Conservation (phyloP, 805 yeast species). For the Yarrowia bubula region DNA sequence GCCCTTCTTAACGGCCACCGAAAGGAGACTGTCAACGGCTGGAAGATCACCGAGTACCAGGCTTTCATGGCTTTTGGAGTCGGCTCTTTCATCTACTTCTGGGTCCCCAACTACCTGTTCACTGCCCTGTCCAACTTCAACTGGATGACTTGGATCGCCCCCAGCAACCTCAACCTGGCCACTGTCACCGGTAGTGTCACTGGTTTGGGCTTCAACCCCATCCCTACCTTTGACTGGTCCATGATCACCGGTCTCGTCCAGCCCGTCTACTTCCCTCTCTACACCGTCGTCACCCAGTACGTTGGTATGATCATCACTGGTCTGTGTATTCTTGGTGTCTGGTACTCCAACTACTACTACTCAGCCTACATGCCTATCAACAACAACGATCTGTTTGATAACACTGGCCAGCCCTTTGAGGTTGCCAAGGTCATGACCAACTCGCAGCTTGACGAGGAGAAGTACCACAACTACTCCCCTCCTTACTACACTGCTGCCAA, state of each 20-base stretch:
- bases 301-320: constrained; percentile 27
- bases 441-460: constrained; percentile 44
- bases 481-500: constrained; percentile 59
- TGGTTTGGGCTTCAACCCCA: constrained; percentile 45
- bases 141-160: constrained; percentile 62
- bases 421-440: constrained; percentile 46
- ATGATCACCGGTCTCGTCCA: constrained; percentile 33
- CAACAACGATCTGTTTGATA: constrained; percentile 43
- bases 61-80: constrained; percentile 45
- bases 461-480: constrained; percentile 52
- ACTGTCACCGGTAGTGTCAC: constrained; percentile 46
- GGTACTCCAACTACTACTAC: constrained; percentile 52
- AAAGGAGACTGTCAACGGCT: constrained; percentile 43
- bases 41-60: constrained; percentile 49
- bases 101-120: constrained; percentile 61
- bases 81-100: constrained; percentile 50
- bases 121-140: constrained; percentile 54
- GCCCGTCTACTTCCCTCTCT: constrained; percentile 31
- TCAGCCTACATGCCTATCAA: constrained; percentile 53
- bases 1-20: constrained; percentile 44
- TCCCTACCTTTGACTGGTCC: constrained; percentile 46
- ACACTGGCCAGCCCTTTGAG: constrained; percentile 47
- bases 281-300: constrained; percentile 27
- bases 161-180: constrained; percentile 52
- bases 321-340: constrained; percentile 34